Base-by-base conservation (phyloP, 148 eudicot species). In the Camellia japonica region DNA sequence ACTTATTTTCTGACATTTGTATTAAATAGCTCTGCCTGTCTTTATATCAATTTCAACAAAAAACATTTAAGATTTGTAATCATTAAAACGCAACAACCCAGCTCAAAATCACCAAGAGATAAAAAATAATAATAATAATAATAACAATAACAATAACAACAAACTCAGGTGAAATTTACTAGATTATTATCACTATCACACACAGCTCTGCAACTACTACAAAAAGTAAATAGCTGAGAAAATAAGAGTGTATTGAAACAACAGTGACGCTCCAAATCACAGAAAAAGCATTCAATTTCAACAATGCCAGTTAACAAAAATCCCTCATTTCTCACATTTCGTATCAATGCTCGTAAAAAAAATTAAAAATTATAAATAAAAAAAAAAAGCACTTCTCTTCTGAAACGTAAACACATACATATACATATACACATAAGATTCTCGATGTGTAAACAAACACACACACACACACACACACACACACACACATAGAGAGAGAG, bases 271-370 rank as follows among this genome's bases (percentile, higher is more conserved):
- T 77, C 61, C 43, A 65, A 30, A n/a, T n/a, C 47, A 54, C 6
- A 16, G 16, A 49, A 67, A 77, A 52, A 67, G 1, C 63, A 77
- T 23, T 23, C 56, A 20, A 44, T 63, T 15, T 77, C 80, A 38
- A 67, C 64, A 78, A 78, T 78, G 80, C 80, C 80, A 78, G 73
- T 41, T 30, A 67, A 6, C 47, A 66, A 30, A 30, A 30, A 38
- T 54, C 51, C 73, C 38, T 54, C 80, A 67, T 71, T 66, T 78
- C 80, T 67, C 80, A 16, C 64, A 0, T 49, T 49, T 16, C n/a
- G 10, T 2, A 23, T 52, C 3, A 13, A 72, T 19, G 73, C 4
- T 13, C 54, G 38, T 30, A 30, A 30, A 30, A 30, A 30, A 30
- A 30, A 30, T 30, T 30, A 30, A 30, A 30, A 30, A 30, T 30